A percentile compares a stretch with the other conserved stretches of the same genome.
These are phyloP conservation scores for Paulownia fortunei DNA, from an alignment of 257 asterid genomes.

Conservation along the genomic window DNA sequence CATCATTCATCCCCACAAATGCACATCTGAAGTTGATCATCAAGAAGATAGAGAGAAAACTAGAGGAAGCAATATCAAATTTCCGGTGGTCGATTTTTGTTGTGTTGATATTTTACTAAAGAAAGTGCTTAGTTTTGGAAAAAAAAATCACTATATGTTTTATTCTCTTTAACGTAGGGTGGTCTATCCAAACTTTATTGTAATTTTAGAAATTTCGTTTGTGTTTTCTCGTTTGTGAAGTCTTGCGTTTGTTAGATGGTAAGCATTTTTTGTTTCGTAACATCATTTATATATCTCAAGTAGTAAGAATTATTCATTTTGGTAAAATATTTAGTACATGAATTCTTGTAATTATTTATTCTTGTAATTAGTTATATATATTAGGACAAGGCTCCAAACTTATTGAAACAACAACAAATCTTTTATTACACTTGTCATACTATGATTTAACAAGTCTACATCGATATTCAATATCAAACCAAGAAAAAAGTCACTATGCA, in stretches of 20 bases:
- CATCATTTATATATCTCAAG: neutral
- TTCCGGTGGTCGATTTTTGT: constrained; percentile 3
- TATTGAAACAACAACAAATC: too few species aligned
- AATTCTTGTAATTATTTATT: too few species aligned
- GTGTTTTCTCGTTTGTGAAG: neutral
- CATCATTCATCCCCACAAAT: neutral
- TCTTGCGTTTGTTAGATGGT: neutral
- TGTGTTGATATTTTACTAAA: constrained; percentile 1
- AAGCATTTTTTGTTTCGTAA: neutral
- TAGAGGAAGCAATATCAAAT: constrained; percentile 9
- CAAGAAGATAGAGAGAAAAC: neutral
- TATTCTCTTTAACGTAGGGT: constrained; percentile 9
- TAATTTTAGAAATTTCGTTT: neutral
- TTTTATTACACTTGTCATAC: too few species aligned
- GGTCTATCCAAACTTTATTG: neutral
- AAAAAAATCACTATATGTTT: neutral
- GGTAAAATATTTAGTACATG: neutral
- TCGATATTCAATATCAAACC: too few species aligned
- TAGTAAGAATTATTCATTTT: neutral
- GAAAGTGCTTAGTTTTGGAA: neutral
- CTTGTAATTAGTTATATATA: too few species aligned
- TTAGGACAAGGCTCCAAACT: too few species aligned
- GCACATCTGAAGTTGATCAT: neutral
- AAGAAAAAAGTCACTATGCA: too few species aligned
- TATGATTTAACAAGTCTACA: too few species aligned